A percentile compares a stretch with the other conserved stretches of the same genome.
Conservation (phyloP, 1,139 yeast genomes). For the Hyphopichia pseudoburtonii region DNA sequence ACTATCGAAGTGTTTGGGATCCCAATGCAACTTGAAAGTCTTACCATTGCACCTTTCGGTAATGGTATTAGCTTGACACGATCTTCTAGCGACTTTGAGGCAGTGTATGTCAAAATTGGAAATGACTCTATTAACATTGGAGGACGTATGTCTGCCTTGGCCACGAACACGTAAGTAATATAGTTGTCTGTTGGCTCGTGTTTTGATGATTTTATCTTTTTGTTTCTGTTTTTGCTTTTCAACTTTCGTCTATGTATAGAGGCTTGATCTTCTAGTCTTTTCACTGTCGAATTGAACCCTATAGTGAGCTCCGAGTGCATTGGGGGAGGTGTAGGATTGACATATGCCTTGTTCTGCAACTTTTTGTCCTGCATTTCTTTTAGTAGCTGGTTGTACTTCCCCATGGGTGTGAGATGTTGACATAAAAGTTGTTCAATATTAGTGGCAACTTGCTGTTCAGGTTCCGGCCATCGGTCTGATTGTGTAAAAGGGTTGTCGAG, state of each 20-base stretch:
- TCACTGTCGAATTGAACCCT: constrained; percentile 60
- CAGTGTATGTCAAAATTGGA: constrained; percentile 50
- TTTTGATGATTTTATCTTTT: constrained; percentile 1
- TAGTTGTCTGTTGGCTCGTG: constrained; percentile 4
- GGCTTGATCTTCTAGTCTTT: constrained; percentile 51
- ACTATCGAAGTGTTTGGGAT: constrained; percentile 27
- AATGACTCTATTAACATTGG: constrained; percentile 48
- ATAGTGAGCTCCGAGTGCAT: constrained; percentile 26
- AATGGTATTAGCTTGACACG: constrained; percentile 53
- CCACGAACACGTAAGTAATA: constrained; percentile 50
- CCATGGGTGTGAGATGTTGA: constrained; percentile 36
- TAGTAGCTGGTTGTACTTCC: constrained; percentile 27
- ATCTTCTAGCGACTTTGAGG: constrained; percentile 28
- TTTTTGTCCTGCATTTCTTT: constrained; percentile 10
- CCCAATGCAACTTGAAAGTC: constrained; percentile 34
- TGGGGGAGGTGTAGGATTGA: constrained; percentile 23
- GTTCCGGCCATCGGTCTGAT: constrained; percentile 50
- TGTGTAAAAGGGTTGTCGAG: constrained; percentile 60
- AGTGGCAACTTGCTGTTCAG: constrained; percentile 36
- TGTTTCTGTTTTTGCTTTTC: constrained; percentile 11
- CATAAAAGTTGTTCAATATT: constrained; percentile 43
- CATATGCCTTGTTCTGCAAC: constrained; percentile 3
- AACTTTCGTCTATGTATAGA: constrained; percentile 8
- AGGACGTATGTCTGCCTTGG: constrained; percentile 54
- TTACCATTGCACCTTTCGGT: constrained; percentile 46